phyloP scores from a whole-genome alignment of 2,329 filamentous ascomycete species.

The Colletotrichum incanum region DNA sequence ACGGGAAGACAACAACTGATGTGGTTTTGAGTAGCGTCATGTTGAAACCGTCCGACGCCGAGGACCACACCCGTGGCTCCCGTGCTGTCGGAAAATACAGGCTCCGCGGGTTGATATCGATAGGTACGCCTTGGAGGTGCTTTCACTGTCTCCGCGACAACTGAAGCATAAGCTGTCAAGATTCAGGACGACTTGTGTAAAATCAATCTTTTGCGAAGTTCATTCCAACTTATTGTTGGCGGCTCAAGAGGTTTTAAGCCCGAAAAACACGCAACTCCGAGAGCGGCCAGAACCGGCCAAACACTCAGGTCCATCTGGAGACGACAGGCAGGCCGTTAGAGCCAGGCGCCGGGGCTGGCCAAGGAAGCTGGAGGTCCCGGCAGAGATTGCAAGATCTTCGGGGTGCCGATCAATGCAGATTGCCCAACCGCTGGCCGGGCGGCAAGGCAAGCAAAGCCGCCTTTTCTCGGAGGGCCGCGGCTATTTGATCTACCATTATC shows the following conservation, averaged over 20 bases:
- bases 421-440: neutral
- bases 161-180: neutral
- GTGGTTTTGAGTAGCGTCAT: neutral
- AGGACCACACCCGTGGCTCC: neutral
- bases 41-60: slow-evolving; percentile 12
- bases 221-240: neutral
- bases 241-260: neutral
- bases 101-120: neutral
- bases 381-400: slow-evolving; percentile 13
- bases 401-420: slow-evolving; percentile 11
- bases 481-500: neutral
- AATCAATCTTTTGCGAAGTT: neutral
- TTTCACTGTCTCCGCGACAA: neutral
- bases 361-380: neutral
- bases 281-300: neutral
- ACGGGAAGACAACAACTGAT: slow-evolving; percentile 13
- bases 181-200: neutral
- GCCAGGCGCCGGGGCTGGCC: neutral
- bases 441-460: neutral
- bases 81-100: neutral
- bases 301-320: neutral
- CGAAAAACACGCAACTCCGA: neutral
- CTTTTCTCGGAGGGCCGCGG: neutral
- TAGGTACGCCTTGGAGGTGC: neutral
- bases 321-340: neutral